A percentile compares a stretch with the other conserved stretches of the same genome.
Conservation (phyloP, 73 alveolate species). For the Paraurostyla sp. region DNA sequence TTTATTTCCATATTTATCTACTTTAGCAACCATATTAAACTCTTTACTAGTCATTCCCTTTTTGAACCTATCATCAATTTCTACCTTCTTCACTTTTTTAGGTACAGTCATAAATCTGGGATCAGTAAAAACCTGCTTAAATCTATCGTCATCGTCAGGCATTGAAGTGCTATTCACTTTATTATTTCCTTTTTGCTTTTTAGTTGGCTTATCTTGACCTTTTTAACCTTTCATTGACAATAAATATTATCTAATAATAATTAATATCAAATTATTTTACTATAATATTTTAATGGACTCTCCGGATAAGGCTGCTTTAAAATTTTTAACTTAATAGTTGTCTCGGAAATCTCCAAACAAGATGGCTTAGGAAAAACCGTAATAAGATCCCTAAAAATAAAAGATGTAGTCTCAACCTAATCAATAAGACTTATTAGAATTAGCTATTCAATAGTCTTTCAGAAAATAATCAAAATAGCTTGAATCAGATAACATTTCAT, state of each 20-base stretch:
- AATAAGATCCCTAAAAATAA: background rate
- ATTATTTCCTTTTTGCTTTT: background rate
- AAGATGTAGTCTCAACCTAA: background rate
- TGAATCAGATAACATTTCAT: too few species aligned
- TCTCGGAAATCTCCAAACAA: background rate
- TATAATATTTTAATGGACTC: constrained; percentile 38
- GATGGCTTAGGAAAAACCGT: background rate
- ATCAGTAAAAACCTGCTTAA: constrained; percentile 68
- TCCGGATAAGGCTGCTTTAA: constrained; percentile 38
- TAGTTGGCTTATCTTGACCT: background rate
- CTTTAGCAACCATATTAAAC: constrained; percentile 83
- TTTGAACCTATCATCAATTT: constrained; percentile 89
- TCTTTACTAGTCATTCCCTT: constrained; percentile 85
- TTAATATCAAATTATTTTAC: too few species aligned
- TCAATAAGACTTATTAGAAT: background rate
- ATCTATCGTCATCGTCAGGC: constrained; percentile 4
- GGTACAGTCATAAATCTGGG: constrained; percentile 88
- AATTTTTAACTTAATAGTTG: constrained; percentile 1
- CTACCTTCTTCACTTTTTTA: constrained; percentile 83
- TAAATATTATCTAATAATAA: too few species aligned
- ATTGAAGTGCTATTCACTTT: background rate
- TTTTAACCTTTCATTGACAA: too few species aligned
- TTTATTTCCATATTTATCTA: constrained; percentile 90
- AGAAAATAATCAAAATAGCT: too few species aligned
- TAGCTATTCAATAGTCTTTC: too few species aligned